These are phyloP conservation scores for Emiliania huxleyi DNA, from an alignment of 78 protist genomes.

Conservation along the genomic window DNA sequence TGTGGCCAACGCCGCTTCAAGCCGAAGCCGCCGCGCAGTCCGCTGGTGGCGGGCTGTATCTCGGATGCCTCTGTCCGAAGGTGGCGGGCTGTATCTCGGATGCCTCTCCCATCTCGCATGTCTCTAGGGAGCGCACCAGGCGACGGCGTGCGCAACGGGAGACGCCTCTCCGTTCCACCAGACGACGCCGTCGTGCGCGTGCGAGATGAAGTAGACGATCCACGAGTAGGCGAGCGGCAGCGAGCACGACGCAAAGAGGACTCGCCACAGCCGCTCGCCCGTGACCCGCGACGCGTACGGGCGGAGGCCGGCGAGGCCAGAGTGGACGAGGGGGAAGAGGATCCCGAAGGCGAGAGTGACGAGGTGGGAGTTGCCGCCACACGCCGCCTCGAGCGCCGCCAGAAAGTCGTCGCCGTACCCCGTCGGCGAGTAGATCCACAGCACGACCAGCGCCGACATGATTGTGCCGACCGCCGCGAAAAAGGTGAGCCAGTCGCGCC, in stretches of 20 bases:
- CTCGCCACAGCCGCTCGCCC: conserved; percentile 13
- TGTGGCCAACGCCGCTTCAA: too few relatives aligned
- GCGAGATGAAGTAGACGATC: neutral
- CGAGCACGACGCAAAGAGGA: neutral
- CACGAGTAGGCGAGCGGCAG: neutral
- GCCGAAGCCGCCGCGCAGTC: too few relatives aligned
- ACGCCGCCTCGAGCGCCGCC: neutral
- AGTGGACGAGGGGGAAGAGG: conserved; percentile 3
- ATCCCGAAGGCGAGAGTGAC: neutral
- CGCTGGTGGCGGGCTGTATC: too few relatives aligned
- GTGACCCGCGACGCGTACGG: neutral
- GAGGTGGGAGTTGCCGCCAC: neutral
- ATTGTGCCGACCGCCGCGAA: neutral
- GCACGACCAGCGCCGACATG: neutral
- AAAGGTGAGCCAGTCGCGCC: neutral
- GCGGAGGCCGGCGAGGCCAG: neutral
- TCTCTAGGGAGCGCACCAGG: neutral
- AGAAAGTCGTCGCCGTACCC: conserved; percentile 9
- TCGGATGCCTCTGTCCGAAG: too few relatives aligned
- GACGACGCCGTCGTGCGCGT: neutral
- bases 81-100: too few relatives aligned
- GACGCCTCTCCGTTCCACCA: neutral
- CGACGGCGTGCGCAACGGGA: neutral
- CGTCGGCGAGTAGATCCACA: neutral
- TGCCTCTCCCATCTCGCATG: too few relatives aligned